Evolutionary conservation across 2,329 filamentous ascomycete genomes (phyloP).

Genomic region (Xylaria sp.): DNA sequence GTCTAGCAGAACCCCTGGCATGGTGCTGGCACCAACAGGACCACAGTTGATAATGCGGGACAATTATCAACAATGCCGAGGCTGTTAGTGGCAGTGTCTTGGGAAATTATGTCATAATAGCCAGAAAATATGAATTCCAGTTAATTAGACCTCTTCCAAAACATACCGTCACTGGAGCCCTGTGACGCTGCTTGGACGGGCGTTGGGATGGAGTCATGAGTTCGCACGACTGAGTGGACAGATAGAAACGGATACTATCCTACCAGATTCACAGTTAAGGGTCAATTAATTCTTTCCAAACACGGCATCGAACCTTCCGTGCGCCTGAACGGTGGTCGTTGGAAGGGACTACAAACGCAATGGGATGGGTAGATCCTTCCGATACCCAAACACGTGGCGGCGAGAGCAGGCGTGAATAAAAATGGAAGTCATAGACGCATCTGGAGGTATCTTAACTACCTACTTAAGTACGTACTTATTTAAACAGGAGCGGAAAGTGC

Average conservation of each 20-base stretch:
- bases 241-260: neutral
- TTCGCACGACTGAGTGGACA: neutral
- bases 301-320: constrained; percentile 15
- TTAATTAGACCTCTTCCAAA: constrained; percentile 29
- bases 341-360: neutral
- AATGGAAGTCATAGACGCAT: constrained; percentile 28
- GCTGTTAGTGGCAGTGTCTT: neutral
- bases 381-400: neutral
- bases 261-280: neutral
- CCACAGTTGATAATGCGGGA: constrained; percentile 44
- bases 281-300: constrained; percentile 4
- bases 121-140: constrained; percentile 22
- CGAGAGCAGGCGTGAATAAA: neutral
- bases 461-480: neutral
- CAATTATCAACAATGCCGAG: constrained; percentile 9
- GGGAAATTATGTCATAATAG: constrained; percentile 28
- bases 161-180: constrained; percentile 7
- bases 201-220: constrained; percentile 9
- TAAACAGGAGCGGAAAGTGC: constrained; percentile 8
- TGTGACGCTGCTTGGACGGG: constrained; percentile 24
- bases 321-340: neutral
- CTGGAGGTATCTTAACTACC: constrained; percentile 37
- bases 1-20: constrained; percentile 37
- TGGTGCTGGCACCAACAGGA: constrained; percentile 37
- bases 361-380: constrained; percentile 5